phyloP scores from a whole-genome alignment of 176 grass and related monocot species.

The Avena eriantha region DNA sequence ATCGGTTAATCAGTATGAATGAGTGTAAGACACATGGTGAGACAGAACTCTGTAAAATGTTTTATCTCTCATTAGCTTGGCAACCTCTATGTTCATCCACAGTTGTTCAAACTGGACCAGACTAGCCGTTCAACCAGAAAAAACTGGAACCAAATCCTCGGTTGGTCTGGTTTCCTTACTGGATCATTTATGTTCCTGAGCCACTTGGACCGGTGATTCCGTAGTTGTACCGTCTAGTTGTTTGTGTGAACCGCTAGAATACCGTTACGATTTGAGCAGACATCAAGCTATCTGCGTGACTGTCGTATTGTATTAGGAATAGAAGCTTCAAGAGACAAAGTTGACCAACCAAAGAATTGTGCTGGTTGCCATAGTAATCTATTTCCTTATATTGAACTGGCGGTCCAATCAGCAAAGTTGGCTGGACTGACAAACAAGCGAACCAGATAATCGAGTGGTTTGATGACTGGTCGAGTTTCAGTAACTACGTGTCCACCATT shows the following conservation, averaged over 20 bases:
- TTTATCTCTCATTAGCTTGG: background rate
- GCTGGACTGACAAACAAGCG: background rate
- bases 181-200: background rate
- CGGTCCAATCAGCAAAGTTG: background rate
- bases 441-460: background rate
- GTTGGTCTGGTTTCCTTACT: background rate
- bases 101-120: background rate
- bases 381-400: background rate
- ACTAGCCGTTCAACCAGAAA: background rate
- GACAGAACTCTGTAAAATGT: background rate
- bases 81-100: background rate
- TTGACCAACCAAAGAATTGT: background rate
- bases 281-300: background rate
- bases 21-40: background rate
- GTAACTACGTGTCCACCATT: background rate
- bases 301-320: background rate
- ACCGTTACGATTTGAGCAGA: background rate
- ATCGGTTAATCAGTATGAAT: background rate
- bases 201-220: background rate
- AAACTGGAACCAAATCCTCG: background rate
- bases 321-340: background rate
- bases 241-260: background rate
- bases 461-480: background rate
- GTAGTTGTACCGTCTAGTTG: background rate
- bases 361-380: background rate